Evolutionary conservation across 768 basidiomycete genomes (phyloP), one percentile per base, ranked within the genome.

Genomic region (Russula griseocarnosa): DNA sequence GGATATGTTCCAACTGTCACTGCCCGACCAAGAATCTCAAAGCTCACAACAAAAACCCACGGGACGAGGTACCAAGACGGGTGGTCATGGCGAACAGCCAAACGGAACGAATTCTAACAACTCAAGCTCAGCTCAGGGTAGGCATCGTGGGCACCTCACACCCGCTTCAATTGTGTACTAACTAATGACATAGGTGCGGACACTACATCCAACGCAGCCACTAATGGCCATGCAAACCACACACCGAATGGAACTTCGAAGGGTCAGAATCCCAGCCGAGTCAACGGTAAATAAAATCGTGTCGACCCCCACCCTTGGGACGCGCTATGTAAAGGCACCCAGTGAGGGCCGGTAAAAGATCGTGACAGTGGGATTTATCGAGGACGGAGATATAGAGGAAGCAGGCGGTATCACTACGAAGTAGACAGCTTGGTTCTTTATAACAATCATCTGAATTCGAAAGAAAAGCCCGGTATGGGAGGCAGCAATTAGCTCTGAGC

Each of bases 1-100:
- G 55, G 60, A 62, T 24, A 20, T 67, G 18, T 69, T 69, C 56
- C 34, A 53, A 40, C 54, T 69, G 18, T 16, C 53, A 46, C 53
- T 28, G 4, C 32, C 49, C 10, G 53, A 54, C 2, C 22, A n/a
- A 20, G 14, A 22, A 47, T 42, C n/a, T 14, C 24, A 22, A 11
- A 8, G 28, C 9, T 1, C 24, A 28, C 52, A 13, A 38, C 42
- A 3, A 20, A 46, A 51, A n/a, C 56, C 46, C 4, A 56, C 57
- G 0, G 40, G 36, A 51, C 24, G 28, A 30, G 26, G 28, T 46
- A 14, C 55, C 14, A 30, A 5, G 20, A 16, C 58, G 1, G 50
- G 50, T 44, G 30, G 11, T 22, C 34, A 13, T 7, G 22, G 40
- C 24, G 51, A 38, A 18, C 26, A 68, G 55, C 20, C 40, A 20